A percentile compares a stretch with the other conserved stretches of the same genome.
Evolutionary conservation across 2,329 filamentous ascomycete genomes (phyloP).

Genomic region (Arthrobotrys sinensis): DNA sequence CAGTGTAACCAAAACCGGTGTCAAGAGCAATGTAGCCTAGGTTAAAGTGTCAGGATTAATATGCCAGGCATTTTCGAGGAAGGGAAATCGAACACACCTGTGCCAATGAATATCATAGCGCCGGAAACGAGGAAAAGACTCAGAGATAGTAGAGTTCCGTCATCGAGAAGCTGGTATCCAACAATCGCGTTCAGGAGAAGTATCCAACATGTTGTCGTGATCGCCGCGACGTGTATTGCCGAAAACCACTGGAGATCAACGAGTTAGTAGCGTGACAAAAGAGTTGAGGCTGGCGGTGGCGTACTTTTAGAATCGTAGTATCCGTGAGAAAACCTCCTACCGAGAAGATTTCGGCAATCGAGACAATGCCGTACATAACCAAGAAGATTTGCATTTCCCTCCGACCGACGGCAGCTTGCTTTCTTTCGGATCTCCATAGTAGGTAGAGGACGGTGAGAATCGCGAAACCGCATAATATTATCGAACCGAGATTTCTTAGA

Average conservation of each 20-base stretch:
- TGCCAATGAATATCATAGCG: constrained; percentile 83
- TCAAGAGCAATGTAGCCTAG: constrained; percentile 89
- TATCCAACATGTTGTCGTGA: constrained; percentile 89
- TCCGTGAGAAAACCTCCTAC: constrained; percentile 81
- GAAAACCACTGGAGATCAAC: constrained; percentile 74
- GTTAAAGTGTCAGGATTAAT: background rate
- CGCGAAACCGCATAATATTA: constrained; percentile 83
- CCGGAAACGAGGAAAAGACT: constrained; percentile 82
- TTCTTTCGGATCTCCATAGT: constrained; percentile 85
- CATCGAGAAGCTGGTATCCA: constrained; percentile 92
- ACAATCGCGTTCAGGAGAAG: constrained; percentile 92
- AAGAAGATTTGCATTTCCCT: constrained; percentile 98
- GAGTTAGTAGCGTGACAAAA: constrained; percentile 22
- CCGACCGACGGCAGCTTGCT: constrained; percentile 92
- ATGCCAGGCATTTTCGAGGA: background rate
- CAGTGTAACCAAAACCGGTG: constrained; percentile 88
- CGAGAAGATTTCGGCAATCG: constrained; percentile 96
- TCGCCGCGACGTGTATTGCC: constrained; percentile 89
- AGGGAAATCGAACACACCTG: constrained; percentile 69
- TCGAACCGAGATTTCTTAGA: constrained; percentile 91
- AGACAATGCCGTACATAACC: constrained; percentile 84
- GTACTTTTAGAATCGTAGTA: constrained; percentile 78
- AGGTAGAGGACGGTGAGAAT: constrained; percentile 79
- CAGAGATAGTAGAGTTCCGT: constrained; percentile 88
- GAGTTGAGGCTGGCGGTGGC: background rate